Percentiles rank a stretch among this genome's conserved stretches.
Evolutionary conservation across 2,329 filamentous ascomycete species (phyloP).

Genomic region (Uncinocarpus reesii): DNA sequence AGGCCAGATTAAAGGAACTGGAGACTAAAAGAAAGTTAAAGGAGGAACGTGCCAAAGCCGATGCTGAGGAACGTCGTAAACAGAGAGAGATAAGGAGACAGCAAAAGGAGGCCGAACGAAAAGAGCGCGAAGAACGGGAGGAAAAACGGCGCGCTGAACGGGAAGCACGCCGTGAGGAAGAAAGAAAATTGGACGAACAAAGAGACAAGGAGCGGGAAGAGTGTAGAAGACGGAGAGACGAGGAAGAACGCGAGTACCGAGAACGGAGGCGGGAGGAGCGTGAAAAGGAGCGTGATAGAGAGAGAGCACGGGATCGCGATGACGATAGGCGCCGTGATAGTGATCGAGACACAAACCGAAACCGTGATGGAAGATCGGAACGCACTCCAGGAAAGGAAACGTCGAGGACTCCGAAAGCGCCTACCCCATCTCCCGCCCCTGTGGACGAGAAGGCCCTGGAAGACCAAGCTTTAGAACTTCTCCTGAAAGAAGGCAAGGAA

Average conservation of each 20-base stretch:
- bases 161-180: conserved; percentile 43
- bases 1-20: conserved; percentile 40
- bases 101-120: conserved; percentile 37
- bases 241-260: conserved; percentile 39
- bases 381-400: conserved; percentile 11
- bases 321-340: conserved; percentile 16
- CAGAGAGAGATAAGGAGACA: conserved; percentile 36
- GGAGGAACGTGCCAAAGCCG: conserved; percentile 37
- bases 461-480: conserved; percentile 44
- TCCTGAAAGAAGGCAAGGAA: conserved; percentile 46
- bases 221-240: conserved; percentile 35
- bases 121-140: conserved; percentile 43
- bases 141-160: conserved; percentile 41
- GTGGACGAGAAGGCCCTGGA: conserved; percentile 48
- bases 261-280: conserved; percentile 25
- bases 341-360: conserved; percentile 23
- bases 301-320: conserved; percentile 23
- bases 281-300: conserved; percentile 25
- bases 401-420: conserved; percentile 1
- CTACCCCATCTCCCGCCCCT: conserved; percentile 18
- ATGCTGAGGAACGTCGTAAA: conserved; percentile 35
- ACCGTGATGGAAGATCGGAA: conserved; percentile 16
- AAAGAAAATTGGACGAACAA: conserved; percentile 45
- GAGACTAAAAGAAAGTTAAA: conserved; percentile 43
- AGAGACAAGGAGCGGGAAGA: conserved; percentile 43